phyloP scores from a whole-genome alignment of 2,329 filamentous ascomycete species.

The Fusarium floridanum region DNA sequence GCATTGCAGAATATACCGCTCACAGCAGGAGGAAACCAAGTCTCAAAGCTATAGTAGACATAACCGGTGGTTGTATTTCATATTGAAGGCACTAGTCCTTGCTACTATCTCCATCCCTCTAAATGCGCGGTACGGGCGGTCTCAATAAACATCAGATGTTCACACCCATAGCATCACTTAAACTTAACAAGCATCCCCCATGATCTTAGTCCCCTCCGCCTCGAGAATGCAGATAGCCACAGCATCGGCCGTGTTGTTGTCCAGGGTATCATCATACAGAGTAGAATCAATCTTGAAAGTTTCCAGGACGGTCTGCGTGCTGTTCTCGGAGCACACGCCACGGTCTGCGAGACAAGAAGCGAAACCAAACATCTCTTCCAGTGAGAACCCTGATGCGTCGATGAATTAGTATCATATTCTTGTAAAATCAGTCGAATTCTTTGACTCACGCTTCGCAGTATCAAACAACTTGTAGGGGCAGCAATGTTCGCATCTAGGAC shows the following conservation, averaged over 20 bases:
- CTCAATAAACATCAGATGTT: no score
- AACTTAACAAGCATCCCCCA: not conserved
- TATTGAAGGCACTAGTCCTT: no score
- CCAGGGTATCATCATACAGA: not conserved
- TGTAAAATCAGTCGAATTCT: not conserved
- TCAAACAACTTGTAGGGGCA: not conserved
- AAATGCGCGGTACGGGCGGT: no score
- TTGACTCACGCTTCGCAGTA: not conserved
- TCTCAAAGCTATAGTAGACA: not conserved
- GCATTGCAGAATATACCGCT: not conserved
- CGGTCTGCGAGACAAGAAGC: not conserved
- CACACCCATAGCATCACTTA: not conserved
- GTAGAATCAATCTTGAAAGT: not conserved
- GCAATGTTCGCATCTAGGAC: not conserved
- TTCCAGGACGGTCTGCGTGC: not conserved
- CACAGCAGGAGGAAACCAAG: not conserved
- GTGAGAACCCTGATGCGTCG: not conserved
- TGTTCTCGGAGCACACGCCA: not conserved
- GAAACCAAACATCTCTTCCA: not conserved
- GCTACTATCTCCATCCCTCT: no score
- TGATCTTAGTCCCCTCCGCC: not conserved
- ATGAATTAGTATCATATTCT: not conserved
- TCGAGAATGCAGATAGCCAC: not conserved
- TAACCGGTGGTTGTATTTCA: no score
- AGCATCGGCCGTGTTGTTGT: not conserved